Conservation (phyloP, 108 stramenopile genomes). For the Nannochloropsis salina region DNA sequence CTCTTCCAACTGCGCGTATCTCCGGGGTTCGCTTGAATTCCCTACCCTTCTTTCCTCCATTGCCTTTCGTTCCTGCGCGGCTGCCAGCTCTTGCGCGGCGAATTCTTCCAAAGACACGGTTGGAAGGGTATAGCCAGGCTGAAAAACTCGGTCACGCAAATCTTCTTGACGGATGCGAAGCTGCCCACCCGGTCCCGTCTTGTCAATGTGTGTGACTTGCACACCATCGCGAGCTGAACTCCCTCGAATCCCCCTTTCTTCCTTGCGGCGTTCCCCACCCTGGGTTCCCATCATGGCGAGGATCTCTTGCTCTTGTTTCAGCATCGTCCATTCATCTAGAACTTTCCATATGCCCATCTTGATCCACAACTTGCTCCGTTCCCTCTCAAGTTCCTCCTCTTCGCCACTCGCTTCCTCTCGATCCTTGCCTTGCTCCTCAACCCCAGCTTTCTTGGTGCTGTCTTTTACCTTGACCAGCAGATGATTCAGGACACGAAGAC, state of each 20-base stretch:
- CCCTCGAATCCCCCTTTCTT: background rate
- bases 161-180: slow-evolving; percentile 62
- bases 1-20: slow-evolving; percentile 74
- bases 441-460: background rate
- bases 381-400: background rate
- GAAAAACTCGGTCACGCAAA: slow-evolving; percentile 75
- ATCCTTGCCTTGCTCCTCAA: background rate
- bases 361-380: background rate
- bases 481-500: background rate
- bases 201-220: slow-evolving; percentile 51
- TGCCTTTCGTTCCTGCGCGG: slow-evolving; percentile 65
- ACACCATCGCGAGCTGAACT: background rate
- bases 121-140: slow-evolving; percentile 83
- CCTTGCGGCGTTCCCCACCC: background rate
- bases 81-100: slow-evolving; percentile 71
- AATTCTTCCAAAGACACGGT: slow-evolving; percentile 90
- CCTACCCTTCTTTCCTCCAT: slow-evolving; percentile 54
- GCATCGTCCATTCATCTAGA: background rate
- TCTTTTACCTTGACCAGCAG: background rate
- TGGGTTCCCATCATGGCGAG: background rate
- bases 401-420: background rate
- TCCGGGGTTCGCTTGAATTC: slow-evolving; percentile 53
- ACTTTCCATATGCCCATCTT: background rate
- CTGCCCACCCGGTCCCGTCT: slow-evolving; percentile 29
- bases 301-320: background rate